A percentile compares a stretch with the other conserved stretches of the same genome.
These are phyloP conservation scores for Entomophthora muscae DNA, from an alignment of 371 early-diverging fungal species.

Conservation along the genomic window DNA sequence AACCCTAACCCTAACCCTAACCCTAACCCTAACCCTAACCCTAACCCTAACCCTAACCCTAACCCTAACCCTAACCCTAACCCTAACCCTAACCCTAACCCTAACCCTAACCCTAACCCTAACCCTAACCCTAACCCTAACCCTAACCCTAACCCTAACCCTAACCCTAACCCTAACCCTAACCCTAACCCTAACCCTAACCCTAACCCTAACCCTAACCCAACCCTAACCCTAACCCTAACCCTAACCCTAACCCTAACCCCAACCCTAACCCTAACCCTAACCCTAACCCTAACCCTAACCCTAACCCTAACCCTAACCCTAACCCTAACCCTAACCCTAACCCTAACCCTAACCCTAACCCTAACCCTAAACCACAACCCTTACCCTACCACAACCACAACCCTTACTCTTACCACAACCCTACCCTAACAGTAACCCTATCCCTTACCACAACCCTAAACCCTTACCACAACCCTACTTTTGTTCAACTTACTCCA, in stretches of 20 bases:
- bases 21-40: conserved; percentile 8
- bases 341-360: conserved; percentile 8
- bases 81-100: conserved; percentile 8
- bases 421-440: too few relatives aligned
- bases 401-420: too few relatives aligned
- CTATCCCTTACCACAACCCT: too few relatives aligned
- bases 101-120: conserved; percentile 8
- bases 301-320: conserved; percentile 8
- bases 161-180: conserved; percentile 5
- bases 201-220: neutral
- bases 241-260: conserved; percentile 7
- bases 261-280: too few relatives aligned
- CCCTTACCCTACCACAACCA: neutral
- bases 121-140: conserved; percentile 8
- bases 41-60: conserved; percentile 8
- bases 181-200: conserved; percentile 5
- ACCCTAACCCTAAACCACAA: conserved; percentile 4
- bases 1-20: conserved; percentile 8
- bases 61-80: conserved; percentile 8
- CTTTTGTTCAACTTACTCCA: too few relatives aligned
- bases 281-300: conserved; percentile 8
- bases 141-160: conserved; percentile 8
- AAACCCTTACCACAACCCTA: too few relatives aligned
- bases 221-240: conserved; percentile 7
- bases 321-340: conserved; percentile 8